Evolutionary conservation across 208 protist genomes (phyloP), one percentile per base, ranked within the genome.

Genomic region (Crithidia brevicula): DNA sequence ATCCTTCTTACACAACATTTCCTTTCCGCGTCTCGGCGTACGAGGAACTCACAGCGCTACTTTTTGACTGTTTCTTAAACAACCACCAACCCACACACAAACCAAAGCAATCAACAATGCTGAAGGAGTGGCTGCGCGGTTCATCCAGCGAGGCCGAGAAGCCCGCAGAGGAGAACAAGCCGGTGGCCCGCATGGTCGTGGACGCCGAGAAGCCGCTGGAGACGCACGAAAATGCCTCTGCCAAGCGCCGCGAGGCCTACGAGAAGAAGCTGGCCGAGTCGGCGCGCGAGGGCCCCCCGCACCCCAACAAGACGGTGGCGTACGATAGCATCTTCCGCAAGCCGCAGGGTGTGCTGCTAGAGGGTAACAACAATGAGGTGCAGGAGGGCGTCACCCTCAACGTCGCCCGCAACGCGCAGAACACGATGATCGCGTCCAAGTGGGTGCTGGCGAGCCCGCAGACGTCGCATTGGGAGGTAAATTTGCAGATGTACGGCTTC

Each of bases 401-500:
- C 68, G 36, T 94, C 52, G 47, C 74, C 36, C 89, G 89, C 71
- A 89, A 86, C 58, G 77, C 80, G 30, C 85, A 94, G 77, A 97
- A 97, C 72, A 79, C 85, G 40, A 90, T 93, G 86, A 62, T 97
- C 20, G 67, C 82, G 42, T 86, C 92, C 20, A 97, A 97, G 73
- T 95, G 83, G 80, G 46, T 60, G 15, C 65, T 97, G n/a, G 45
- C 61, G n/a, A 92, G 82, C 58, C 89, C 89, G 42, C 77, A 97
- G 65, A 85, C 80, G 79, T 94, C 89, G 28, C 69, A 91, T 67
- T 97, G 89, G 88, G 92, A 97, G 73, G 30, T 97, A 9, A 88
- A 79, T 42, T 62, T 95, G 42, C 92, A 97, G 77, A 93, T 94
- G 89, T 92, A 94, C 71, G 89, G 89, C 38, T 97, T 94, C 81